Evolutionary conservation across 2,329 filamentous ascomycete genomes (phyloP), one percentile per base, ranked within the genome.

Genomic region (Ophiocordyceps unilateralis): DNA sequence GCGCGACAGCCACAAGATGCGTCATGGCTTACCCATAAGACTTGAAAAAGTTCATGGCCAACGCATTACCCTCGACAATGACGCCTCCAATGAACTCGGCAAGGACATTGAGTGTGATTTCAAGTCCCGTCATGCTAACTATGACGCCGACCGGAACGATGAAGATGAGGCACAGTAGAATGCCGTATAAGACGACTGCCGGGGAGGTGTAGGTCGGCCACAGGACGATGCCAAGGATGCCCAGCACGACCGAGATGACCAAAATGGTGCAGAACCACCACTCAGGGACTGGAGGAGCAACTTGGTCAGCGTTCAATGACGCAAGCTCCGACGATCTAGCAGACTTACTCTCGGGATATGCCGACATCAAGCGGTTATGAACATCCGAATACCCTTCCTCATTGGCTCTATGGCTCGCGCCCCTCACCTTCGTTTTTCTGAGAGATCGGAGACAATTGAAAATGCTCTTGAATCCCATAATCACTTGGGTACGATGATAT

Each of bases 41-140:
- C 58, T 72, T 72, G 62, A 73, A 71, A 49, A 64, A 70, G 57
- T 70, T 72, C 65, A 72, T 71, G 41, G 65, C 67, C 43, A 70
- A 51, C 0, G 68, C 67, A 42, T 71, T 70, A 24, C 69, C 69
- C 23, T 66, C 62, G 10, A 69, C 64, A 47, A 59, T 64, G 5
- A 64, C 66, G n/a, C 69, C 69, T 42, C 67, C 69, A 37, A 72
- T 67, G 36, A 73, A 68, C 53, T 72, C 68, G 34, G 69, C 67
- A 8, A 74, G 57, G 4, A 73, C 69, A 49, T 72, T 70, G 34
- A 72, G 59, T 2, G 63, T 70, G 6, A 71, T 67, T 47, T 70
- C 64, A 32, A 70, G 62, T 43, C 68, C 68, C 2, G 68, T 73
- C 58, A 69, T 72, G 42, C 69, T 67, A 52, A 66, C 67, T 53